Evolutionary conservation across 257 asterid species (phyloP), one percentile per base, ranked within the genome.

Genomic region (Vinca minor): DNA sequence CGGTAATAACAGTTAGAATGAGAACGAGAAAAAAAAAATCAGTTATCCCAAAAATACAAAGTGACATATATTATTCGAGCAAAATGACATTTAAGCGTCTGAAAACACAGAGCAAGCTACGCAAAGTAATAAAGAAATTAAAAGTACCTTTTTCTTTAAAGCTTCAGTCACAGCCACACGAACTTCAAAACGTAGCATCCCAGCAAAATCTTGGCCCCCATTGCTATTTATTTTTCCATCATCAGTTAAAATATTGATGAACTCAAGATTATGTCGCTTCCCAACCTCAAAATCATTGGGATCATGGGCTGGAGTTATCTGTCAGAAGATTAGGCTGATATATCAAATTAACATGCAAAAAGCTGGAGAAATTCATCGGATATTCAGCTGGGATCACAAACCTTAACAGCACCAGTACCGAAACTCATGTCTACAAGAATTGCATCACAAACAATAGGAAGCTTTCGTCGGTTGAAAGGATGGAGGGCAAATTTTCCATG

Each of bases 381-480:
- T 11, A 41, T 52, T 11, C n/a, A 21, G 59, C 44, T 2, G 38
- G 35, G 17, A 60, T 38, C 66, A 56, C 66, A 44, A 65, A 89
- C 98, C 93, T 92, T 92, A 66, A 89, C 98, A 80, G 95, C 96
- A 77, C 98, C 97, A 65, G 98, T 89, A 44, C 98, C 98, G 69
- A 92, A 89, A 57, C 71, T 80, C 95, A 84, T 87, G 76, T 89
- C 97, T 18, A 92, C 98, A 26, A 92, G 95, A 34, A 34, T 34
- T 35, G 77, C 70, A 81, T 92, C 98, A 78, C 96, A 89, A 74
- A 92, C 85, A 70, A 92, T 87, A 35, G 91, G 95, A 68, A 92
- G 95, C 68, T 76, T 89, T 74, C 97, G 82, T 63, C 91, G 94
- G 68, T 79, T 85, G 62, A 89, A 93, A 63, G 98, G 98, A 73